Evolutionary conservation across 179 eudicot species (phyloP).

Genomic region (Amaranthus tricolor): DNA sequence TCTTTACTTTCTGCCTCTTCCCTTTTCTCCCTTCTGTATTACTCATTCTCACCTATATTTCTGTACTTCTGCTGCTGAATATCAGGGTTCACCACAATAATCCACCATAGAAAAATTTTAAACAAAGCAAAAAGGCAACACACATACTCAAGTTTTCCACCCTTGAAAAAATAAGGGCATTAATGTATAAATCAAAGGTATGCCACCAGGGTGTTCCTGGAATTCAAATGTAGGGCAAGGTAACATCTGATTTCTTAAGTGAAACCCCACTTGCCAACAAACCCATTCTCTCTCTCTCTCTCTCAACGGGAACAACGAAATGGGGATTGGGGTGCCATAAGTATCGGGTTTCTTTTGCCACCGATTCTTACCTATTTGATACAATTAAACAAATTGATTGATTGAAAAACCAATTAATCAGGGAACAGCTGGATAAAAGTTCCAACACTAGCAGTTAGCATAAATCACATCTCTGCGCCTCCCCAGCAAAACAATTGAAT

Average conservation of each 20-base stretch:
- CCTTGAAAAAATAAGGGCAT: background rate
- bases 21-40: too few species aligned
- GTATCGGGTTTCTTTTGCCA: background rate
- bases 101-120: background rate
- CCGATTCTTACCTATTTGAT: too few species aligned
- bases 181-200: background rate
- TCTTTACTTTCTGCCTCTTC: too few species aligned
- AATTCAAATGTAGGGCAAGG: conserved; percentile 2
- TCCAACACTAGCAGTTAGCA: background rate
- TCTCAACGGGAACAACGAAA: too few species aligned
- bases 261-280: too few species aligned
- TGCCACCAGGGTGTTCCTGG: background rate
- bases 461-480: background rate
- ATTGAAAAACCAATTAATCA: too few species aligned
- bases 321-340: too few species aligned
- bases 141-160: conserved; percentile 1
- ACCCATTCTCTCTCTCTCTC: too few species aligned
- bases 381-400: too few species aligned
- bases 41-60: too few species aligned
- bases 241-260: background rate
- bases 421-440: background rate
- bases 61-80: too few species aligned
- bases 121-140: conserved; percentile 13
- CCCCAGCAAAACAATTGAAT: background rate
- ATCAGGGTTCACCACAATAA: too few species aligned